Conservation (phyloP, 441 rosid species). For the Syzygium malaccense region DNA sequence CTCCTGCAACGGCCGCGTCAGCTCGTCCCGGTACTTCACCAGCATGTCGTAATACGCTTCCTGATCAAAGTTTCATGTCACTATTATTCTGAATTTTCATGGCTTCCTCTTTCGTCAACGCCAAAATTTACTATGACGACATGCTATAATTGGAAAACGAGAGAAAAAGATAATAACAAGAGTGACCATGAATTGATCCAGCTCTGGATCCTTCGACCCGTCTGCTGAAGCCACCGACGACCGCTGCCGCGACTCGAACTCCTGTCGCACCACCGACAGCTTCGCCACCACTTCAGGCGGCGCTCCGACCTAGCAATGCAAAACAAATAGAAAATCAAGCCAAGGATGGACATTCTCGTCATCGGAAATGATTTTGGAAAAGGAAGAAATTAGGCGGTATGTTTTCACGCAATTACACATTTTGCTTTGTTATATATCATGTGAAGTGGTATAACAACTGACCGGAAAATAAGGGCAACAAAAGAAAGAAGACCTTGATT, state of each 20-base stretch:
- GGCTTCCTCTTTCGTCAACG: background rate
- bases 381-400: background rate
- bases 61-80: slow-evolving; percentile 24
- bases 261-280: slow-evolving; percentile 64
- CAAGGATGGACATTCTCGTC: background rate
- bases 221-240: slow-evolving; percentile 31
- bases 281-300: slow-evolving; percentile 76
- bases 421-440: background rate
- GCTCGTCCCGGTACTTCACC: slow-evolving; percentile 87
- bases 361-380: background rate
- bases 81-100: background rate
- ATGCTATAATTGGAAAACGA: background rate
- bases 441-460: background rate
- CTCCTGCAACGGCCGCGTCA: slow-evolving; percentile 86
- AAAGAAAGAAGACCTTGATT: background rate
- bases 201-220: slow-evolving; percentile 72
- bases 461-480: background rate
- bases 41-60: slow-evolving; percentile 95
- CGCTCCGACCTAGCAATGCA: slow-evolving; percentile 69
- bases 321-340: background rate
- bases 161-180: background rate
- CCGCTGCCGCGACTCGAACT: slow-evolving; percentile 64
- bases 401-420: background rate
- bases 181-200: slow-evolving; percentile 95
- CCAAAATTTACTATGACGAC: background rate